phyloP scores from a whole-genome alignment of 1,139 yeast species.

The Zhuliangozyma blackwelliae region DNA sequence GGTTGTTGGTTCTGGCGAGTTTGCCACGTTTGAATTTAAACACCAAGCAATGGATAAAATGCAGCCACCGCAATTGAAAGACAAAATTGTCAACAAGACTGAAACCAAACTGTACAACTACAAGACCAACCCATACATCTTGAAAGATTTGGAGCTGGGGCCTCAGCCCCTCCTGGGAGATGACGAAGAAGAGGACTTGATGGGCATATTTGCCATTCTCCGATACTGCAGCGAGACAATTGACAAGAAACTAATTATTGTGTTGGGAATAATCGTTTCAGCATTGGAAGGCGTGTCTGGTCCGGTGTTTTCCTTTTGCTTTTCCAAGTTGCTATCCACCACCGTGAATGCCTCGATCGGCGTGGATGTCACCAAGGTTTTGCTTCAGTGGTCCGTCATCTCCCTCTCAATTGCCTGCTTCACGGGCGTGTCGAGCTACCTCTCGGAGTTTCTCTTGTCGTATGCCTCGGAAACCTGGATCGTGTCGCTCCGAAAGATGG shows the following conservation, averaged over 20 bases:
- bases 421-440: conserved; percentile 57
- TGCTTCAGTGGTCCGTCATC: conserved; percentile 63
- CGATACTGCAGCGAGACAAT: conserved; percentile 30
- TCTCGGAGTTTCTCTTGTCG: conserved; percentile 48
- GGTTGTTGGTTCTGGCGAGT: conserved; percentile 21
- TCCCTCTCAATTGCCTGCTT: conserved; percentile 56
- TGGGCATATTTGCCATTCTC: conserved; percentile 32
- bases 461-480: conserved; percentile 70
- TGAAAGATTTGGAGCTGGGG: conserved; percentile 18
- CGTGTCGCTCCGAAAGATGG: conserved; percentile 43
- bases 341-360: conserved; percentile 44
- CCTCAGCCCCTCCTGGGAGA: not conserved
- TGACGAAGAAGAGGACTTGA: conserved; percentile 8
- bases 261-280: conserved; percentile 51
- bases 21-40: conserved; percentile 1
- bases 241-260: conserved; percentile 31
- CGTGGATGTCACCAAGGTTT: conserved; percentile 16
- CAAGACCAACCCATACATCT: conserved; percentile 21
- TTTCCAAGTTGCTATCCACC: conserved; percentile 62
- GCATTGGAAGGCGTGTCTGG: conserved; percentile 57
- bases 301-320: conserved; percentile 76
- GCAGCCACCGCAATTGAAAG: not conserved
- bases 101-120: conserved; percentile 11
- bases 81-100: conserved; percentile 2
- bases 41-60: no score